These are phyloP conservation scores for Pedinophyceae sp. DNA, from an alignment of 139 green algal genomes.

Conservation along the genomic window DNA sequence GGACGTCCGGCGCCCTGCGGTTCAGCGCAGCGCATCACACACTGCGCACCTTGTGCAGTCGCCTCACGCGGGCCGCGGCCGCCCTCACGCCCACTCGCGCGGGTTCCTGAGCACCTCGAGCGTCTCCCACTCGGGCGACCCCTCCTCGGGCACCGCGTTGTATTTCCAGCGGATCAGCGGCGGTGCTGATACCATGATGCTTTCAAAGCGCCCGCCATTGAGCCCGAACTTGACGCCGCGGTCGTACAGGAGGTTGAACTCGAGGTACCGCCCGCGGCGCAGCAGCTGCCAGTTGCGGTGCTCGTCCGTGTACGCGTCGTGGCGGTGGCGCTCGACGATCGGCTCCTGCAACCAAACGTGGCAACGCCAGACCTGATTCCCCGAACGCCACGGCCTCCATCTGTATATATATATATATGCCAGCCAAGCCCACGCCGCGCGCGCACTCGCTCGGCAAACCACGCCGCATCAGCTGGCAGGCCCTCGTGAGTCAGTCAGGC, in stretches of 20 bases:
- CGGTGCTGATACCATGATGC: slow-evolving; percentile 38
- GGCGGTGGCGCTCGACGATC: slow-evolving; percentile 36
- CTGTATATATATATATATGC: too few relatives aligned
- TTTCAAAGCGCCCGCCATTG: slow-evolving; percentile 1
- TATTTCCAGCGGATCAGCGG: slow-evolving; percentile 76
- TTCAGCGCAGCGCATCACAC: too few relatives aligned
- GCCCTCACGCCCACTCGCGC: slow-evolving; percentile 33
- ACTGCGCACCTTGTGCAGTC: too few relatives aligned
- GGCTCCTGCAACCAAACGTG: too few relatives aligned
- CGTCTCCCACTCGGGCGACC: slow-evolving; percentile 35
- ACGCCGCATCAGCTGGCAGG: too few relatives aligned
- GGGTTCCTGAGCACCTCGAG: slow-evolving; percentile 49
- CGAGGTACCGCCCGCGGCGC: slow-evolving; percentile 72
- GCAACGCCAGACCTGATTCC: too few relatives aligned
- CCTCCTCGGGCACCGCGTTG: slow-evolving; percentile 38
- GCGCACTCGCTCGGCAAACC: too few relatives aligned
- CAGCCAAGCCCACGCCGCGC: too few relatives aligned
- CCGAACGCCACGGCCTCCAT: too few relatives aligned
- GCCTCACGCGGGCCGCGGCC: too few relatives aligned
- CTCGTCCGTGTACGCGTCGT: slow-evolving; percentile 33
- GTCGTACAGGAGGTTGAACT: slow-evolving; percentile 98
- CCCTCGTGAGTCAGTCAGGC: too few relatives aligned
- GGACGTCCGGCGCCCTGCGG: too few relatives aligned
- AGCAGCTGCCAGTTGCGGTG: slow-evolving; percentile 82
- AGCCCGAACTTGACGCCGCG: slow-evolving; percentile 75